A percentile compares a stretch with the other conserved stretches of the same genome.
Evolutionary conservation across 495 filamentous ascomycete species (phyloP).

Genomic region (Daldinia concentrica): DNA sequence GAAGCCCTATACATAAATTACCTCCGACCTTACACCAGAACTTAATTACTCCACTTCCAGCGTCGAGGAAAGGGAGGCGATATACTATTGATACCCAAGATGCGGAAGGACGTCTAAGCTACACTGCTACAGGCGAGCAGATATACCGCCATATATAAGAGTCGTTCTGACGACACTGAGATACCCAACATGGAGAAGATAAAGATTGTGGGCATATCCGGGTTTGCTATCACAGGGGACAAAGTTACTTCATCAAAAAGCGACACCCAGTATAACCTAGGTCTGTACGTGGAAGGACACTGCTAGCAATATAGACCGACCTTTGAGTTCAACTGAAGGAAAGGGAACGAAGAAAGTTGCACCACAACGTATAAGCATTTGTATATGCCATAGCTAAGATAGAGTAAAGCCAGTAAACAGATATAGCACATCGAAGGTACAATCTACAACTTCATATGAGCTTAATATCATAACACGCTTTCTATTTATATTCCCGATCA

Average conservation of each 20-base stretch:
- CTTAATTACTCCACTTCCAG: background rate
- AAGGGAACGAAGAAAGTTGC: background rate
- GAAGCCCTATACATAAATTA: background rate
- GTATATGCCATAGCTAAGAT: too few relatives aligned
- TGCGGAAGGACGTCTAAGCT: background rate
- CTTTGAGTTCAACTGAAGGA: background rate
- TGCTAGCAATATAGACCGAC: background rate
- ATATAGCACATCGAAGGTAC: too few relatives aligned
- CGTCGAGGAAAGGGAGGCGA: background rate
- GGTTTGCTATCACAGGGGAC: background rate
- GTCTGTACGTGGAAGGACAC: too few relatives aligned
- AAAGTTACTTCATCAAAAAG: background rate
- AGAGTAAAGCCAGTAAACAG: too few relatives aligned
- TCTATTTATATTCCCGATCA: too few relatives aligned
- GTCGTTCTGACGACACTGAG: background rate
- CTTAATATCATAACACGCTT: too few relatives aligned
- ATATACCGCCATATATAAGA: background rate
- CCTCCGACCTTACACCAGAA: background rate
- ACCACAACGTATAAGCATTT: too few relatives aligned
- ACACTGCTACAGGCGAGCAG: slow-evolving; percentile 2
- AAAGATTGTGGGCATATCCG: background rate
- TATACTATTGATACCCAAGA: background rate
- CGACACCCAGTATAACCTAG: background rate
- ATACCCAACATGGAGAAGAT: background rate
- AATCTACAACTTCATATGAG: too few relatives aligned